Evolutionary conservation across 2,329 filamentous ascomycete genomes (phyloP), one percentile per base, ranked within the genome.

Genomic region (Colletotrichum neosansevieriae): DNA sequence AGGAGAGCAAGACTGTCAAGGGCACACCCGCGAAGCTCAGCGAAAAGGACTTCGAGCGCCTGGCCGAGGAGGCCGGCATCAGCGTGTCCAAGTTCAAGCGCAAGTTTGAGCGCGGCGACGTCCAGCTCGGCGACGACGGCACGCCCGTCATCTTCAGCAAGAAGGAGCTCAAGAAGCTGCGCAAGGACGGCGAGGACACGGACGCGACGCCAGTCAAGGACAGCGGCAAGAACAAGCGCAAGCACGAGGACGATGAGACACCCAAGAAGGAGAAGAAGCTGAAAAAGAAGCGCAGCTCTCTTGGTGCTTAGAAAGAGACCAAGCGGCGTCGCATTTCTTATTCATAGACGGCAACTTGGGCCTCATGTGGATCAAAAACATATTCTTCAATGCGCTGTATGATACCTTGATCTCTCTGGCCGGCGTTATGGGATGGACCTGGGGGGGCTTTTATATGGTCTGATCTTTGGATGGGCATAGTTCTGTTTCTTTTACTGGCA

Each of bases 11-110:
- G 69, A 63, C 42, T 40, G 64, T 64, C 29, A 67, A 64, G 69
- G 61, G 59, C 12, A 71, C 68, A 24, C 68, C 70, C 24, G 63
- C 70, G 51, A 84, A 84, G 76, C 80, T 87, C 63, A 88, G 79
- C 71, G 88, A 84, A 76, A 85, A 80, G 69, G 86, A 89, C 70
- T 88, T 84, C 74, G 84, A 86, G 77, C 83, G 85, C 50, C 78
- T 91, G 51, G 92, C 92, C 45, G 88, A 86, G 68, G 84, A 87
- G 72, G 88, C 90, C 9, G 91, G 91, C 70, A 83, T 94, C 67
- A 92, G 90, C 7, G 87, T 92, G 61, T 89, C 88, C 82, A 91
- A 93, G 81, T 94, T 94, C 82, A 89, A 92, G 84, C 86, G 90
- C 78, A 94, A 94, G 85, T 89, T 89, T 72, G 91, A 92, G 80